Evolutionary conservation across 163 green algal species (phyloP).

Genomic region (Scenedesmus sp.): DNA sequence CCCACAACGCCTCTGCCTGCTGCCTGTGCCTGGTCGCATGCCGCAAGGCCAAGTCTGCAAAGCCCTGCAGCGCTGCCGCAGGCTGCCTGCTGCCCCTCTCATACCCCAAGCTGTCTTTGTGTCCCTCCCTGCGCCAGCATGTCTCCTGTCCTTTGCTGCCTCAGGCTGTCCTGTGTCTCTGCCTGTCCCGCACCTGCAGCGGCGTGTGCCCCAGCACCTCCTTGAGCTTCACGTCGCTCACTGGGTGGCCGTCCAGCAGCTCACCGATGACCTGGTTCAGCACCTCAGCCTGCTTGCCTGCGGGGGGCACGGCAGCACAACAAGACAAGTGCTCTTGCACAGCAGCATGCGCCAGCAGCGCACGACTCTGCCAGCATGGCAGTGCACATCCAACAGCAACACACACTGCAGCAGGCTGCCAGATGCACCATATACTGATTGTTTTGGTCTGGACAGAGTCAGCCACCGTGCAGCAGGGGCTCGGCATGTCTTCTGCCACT

Average conservation of each 20-base stretch:
- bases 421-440: not conserved
- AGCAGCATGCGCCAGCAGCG: not conserved
- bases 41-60: no score
- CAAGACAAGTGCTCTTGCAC: not conserved
- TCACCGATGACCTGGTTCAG: constrained; percentile 82
- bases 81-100: no score
- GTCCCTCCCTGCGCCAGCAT: not conserved
- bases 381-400: not conserved
- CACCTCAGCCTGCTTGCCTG: constrained; percentile 89
- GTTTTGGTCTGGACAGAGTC: not conserved
- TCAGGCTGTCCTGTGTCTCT: not conserved
- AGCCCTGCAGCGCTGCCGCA: no score
- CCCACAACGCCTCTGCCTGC: no score
- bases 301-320: not conserved
- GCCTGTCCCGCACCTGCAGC: constrained; percentile 74
- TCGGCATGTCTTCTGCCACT: not conserved
- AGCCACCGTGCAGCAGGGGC: not conserved
- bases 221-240: constrained; percentile 88
- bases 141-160: not conserved
- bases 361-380: not conserved
- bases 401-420: not conserved
- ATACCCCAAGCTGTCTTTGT: not conserved
- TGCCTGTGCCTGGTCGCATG: no score
- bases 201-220: constrained; percentile 95
- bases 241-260: constrained; percentile 81